phyloP scores from a whole-genome alignment of 345 rosid genomes.

The Cochlearia excelsa region DNA sequence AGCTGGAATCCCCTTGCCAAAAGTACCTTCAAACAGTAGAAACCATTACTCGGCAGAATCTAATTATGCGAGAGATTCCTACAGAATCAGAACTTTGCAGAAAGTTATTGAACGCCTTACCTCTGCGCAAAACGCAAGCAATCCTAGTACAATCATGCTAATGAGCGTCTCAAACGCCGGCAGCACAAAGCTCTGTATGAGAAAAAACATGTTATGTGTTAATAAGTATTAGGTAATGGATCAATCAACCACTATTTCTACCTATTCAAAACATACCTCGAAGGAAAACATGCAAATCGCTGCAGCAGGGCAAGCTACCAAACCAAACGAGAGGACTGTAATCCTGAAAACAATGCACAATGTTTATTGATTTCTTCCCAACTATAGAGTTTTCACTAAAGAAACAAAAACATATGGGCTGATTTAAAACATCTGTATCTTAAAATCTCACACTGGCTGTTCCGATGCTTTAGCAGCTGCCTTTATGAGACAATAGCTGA shows the following conservation, averaged over 20 bases:
- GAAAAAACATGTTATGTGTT: constrained; percentile 12
- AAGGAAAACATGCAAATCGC: constrained; percentile 61
- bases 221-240: neutral
- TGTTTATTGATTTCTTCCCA: constrained; percentile 2
- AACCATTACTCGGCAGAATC: neutral
- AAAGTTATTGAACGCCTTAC: constrained; percentile 34
- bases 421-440: constrained; percentile 15
- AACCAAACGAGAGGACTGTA: constrained; percentile 73
- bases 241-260: neutral
- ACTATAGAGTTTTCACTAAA: neutral
- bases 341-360: constrained; percentile 45
- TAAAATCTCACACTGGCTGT: constrained; percentile 74
- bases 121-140: constrained; percentile 77
- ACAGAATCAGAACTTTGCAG: constrained; percentile 1
- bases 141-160: constrained; percentile 59
- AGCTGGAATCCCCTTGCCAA: constrained; percentile 87
- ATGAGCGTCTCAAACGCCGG: constrained; percentile 53
- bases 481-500: constrained; percentile 70
- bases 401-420: constrained; percentile 8
- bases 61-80: neutral
- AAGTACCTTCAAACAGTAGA: constrained; percentile 45
- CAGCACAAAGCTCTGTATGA: constrained; percentile 62
- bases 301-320: constrained; percentile 73
- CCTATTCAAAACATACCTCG: constrained; percentile 49
- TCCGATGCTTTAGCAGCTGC: constrained; percentile 83